Base-by-base conservation (phyloP, 805 yeast species). In the Wickerhamiella sorbophila region DNA sequence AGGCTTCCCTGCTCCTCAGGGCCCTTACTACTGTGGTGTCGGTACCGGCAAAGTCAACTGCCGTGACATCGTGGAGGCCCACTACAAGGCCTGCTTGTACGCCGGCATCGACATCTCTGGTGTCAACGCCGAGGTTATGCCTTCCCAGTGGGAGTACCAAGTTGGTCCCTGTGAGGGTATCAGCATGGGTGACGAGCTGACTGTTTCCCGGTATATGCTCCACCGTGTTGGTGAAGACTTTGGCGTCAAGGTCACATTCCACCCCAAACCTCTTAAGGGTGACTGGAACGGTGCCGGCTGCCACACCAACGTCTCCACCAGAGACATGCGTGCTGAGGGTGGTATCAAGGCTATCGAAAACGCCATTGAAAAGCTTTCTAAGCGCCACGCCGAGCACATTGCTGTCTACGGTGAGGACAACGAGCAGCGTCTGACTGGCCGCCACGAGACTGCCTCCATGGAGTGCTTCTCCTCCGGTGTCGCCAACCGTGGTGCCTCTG, bases 241-340 rank as follows among this genome's bases (percentile, higher is more conserved):
- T 60, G 97, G 95, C 63, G 93, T 91, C 63, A 87, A 86, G 80
- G 88, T 91, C 56, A 85, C 96, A 37, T 79, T 87, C 80, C 98
- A 91, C 77, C 98, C 98, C 68, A 91, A 91, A 76, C 97, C 98
- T 55, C 75, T 91, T 65, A 75, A 79, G 72, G 97, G 97, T 57
- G 97, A 88, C 71, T 91, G 97, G 97, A 91, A 91, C 66, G 98
- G 98, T 72, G 97, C 98, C 65, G 98, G 98, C 59, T 88, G 97
- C 74, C 98, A 91, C 71, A 91, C 98, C 64, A 91, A 91, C 66
- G 97, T 91, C 48, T 86, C 96, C 38, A 91, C 98, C 57, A 74
- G 72, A 65, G 61, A 60, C 40, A 91, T 88, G 97, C 86, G 98
- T 74, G 63, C 61, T 31, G 82, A 84, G 62, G 98, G 98, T 66